These are phyloP conservation scores for Kwoniella sp. DNA, from an alignment of 768 basidiomycete species.

Conservation along the genomic window DNA sequence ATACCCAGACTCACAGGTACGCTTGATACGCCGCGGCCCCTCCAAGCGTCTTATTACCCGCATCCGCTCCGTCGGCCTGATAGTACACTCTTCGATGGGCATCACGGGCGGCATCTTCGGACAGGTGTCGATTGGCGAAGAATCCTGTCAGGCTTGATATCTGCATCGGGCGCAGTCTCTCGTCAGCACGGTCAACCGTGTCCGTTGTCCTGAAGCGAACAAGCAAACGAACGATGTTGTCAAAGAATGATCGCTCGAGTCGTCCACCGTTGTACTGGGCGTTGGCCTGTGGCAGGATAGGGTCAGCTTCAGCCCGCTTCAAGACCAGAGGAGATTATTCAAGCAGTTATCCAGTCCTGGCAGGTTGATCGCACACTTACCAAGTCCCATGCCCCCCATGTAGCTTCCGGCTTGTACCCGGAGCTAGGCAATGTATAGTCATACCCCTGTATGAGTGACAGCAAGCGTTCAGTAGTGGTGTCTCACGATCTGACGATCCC, in stretches of 20 bases:
- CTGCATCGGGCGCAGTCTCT: slow-evolving; percentile 19
- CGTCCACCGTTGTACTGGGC: slow-evolving; percentile 31
- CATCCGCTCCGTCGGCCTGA: slow-evolving; percentile 32
- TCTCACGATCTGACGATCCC: neutral
- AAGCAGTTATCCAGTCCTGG: no score
- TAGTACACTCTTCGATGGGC: slow-evolving; percentile 44
- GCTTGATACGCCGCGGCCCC: slow-evolving; percentile 49
- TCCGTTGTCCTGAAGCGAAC: no score
- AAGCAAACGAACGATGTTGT: slow-evolving; percentile 40
- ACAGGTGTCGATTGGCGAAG: slow-evolving; percentile 41
- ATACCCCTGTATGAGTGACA: slow-evolving; percentile 24
- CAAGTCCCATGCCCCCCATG: slow-evolving; percentile 43
- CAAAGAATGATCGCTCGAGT: slow-evolving; percentile 44
- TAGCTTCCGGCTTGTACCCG: slow-evolving; percentile 33
- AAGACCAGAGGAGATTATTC: no score
- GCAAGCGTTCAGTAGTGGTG: neutral
- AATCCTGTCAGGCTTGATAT: slow-evolving; percentile 38
- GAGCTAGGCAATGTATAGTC: slow-evolving; percentile 35
- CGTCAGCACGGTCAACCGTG: slow-evolving; percentile 9
- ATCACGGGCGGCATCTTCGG: slow-evolving; percentile 38
- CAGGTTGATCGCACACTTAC: slow-evolving; percentile 15
- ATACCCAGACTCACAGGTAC: slow-evolving; percentile 33
- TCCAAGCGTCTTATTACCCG: slow-evolving; percentile 38
- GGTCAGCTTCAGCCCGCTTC: no score
- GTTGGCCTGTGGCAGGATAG: slow-evolving; percentile 29